Conservation (phyloP, 2,329 filamentous ascomycete genomes). For the Cryphonectria carpinicola region DNA sequence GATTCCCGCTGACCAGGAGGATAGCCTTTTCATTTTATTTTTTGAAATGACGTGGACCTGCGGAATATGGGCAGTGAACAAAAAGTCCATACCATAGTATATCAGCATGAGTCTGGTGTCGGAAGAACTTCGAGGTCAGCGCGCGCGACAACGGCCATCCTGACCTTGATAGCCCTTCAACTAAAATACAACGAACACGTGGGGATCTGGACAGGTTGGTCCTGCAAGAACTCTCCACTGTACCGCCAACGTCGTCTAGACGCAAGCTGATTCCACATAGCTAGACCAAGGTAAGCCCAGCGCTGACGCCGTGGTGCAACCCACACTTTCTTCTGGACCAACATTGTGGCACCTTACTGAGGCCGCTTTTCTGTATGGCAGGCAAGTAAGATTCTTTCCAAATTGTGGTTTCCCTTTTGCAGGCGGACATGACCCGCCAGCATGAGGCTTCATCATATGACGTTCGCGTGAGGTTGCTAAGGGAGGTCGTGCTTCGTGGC, state of each 20-base stretch:
- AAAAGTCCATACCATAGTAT: neutral
- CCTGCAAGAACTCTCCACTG: neutral
- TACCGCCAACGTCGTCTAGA: neutral
- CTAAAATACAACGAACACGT: neutral
- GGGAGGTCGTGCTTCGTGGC: neutral
- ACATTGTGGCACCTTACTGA: slow-evolving; percentile 12
- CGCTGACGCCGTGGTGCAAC: slow-evolving; percentile 24
- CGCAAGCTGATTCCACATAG: slow-evolving; percentile 15
- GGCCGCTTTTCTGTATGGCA: neutral
- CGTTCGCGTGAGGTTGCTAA: neutral
- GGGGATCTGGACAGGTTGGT: neutral
- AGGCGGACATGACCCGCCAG: neutral
- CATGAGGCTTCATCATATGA: slow-evolving; percentile 5
- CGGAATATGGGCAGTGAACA: neutral
- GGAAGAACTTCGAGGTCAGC: neutral
- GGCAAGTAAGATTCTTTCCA: neutral
- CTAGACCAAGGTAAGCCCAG: slow-evolving; percentile 10
- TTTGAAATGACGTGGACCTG: neutral
- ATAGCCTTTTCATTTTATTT: too few species aligned
- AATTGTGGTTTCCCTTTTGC: neutral
- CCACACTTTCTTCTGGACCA: slow-evolving; percentile 10
- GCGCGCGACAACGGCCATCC: neutral
- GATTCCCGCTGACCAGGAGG: slow-evolving; percentile 8
- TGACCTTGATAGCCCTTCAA: neutral
- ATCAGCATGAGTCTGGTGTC: neutral